Evolutionary conservation across 1,139 yeast genomes (phyloP), one percentile per base, ranked within the genome.

Genomic region (Geotrichum fermentans): DNA sequence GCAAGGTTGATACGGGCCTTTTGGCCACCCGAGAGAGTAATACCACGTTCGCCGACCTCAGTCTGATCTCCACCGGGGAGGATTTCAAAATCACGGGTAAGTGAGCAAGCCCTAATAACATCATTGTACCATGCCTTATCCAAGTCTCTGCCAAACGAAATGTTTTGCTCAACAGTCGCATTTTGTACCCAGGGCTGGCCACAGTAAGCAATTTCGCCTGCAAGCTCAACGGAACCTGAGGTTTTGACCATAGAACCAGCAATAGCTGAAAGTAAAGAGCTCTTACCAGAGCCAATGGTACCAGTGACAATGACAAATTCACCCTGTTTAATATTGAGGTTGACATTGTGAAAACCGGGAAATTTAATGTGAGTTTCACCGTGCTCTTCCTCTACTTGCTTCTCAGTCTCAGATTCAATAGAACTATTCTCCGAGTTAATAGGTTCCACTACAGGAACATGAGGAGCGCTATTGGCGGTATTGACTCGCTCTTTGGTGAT

Each of bases 31-130:
- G 96, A 86, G 38, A 89, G 69, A 0, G 94, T 88, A 56, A 89
- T 85, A 56, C 97, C 97, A 58, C 95, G 78, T 65, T 89, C 97
- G 54, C 97, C 97, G 52, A 89, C 84, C 66, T 88, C 96, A 2
- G 96, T 86, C 46, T 66, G 64, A 61, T 89, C 97, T 50, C 96
- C 92, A 36, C 84, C 94, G 2, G 92, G 87, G 45, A 88, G 70
- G 43, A 74, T 73, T 20, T 79, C 80, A 54, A 88, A 71, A 67
- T 88, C 96, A 40, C 81, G 76, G 35, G 71, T 71, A 51, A 88
- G 73, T 1, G 87, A 77, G 64, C 96, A 87, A 1, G 80, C 82
- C 34, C 72, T 67, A 28, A 88, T 63, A 4, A 83, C 82, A 10
- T 69, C 65, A 0, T 75, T 67, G 59, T 88, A 88, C 60, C 71